Conservation (phyloP, 352 stramenopile species). For the Phytophthora europaea region DNA sequence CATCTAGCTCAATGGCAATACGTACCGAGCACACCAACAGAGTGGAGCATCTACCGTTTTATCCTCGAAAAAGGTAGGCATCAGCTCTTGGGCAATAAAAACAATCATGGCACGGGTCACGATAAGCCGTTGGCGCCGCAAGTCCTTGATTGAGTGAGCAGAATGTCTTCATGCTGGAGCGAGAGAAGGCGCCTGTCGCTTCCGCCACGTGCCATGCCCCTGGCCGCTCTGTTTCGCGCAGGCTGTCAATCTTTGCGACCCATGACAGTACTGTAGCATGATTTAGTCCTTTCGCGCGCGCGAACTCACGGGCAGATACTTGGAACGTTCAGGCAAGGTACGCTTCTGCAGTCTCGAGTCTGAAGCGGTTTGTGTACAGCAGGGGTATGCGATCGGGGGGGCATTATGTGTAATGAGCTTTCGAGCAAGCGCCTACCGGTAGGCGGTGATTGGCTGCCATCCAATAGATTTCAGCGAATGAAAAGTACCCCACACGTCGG, state of each 20-base stretch:
- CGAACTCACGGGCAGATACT: neutral
- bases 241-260: neutral
- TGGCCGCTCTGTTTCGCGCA: neutral
- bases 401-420: too few species aligned
- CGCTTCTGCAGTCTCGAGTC: neutral
- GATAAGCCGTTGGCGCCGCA: neutral
- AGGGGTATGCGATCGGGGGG: too few species aligned
- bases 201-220: neutral
- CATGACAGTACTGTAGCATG: neutral
- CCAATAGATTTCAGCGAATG: neutral
- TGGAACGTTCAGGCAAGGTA: neutral
- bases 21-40: too few species aligned
- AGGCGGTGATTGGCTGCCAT: too few species aligned
- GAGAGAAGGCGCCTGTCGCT: neutral
- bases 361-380: neutral
- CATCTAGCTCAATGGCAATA: too few species aligned
- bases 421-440: too few species aligned
- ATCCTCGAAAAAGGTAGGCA: too few species aligned
- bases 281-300: neutral
- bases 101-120: neutral
- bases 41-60: too few species aligned
- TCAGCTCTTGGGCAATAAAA: too few species aligned
- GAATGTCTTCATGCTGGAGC: neutral
- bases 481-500: neutral
- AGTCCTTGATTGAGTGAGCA: neutral